Conservation (phyloP, 371 early-diverging fungal species). For the Smittium culicis region DNA sequence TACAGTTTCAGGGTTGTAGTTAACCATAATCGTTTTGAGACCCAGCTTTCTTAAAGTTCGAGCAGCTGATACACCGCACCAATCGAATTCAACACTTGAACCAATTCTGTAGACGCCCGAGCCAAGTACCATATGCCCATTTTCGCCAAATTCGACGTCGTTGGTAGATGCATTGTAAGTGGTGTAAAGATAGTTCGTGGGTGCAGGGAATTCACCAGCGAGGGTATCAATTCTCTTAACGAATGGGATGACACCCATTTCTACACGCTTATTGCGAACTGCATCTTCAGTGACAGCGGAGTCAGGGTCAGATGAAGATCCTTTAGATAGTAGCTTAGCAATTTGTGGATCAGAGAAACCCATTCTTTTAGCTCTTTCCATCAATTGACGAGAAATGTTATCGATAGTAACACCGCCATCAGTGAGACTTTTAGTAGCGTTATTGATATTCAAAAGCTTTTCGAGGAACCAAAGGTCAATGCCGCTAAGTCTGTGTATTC, state of each 20-base stretch:
- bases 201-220: conserved; percentile 91
- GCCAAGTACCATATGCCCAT: conserved; percentile 86
- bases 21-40: conserved; percentile 85
- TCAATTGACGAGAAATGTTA: conserved; percentile 40
- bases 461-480: conserved; percentile 92
- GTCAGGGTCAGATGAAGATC: conserved; percentile 18
- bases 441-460: conserved; percentile 45
- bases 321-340: conserved; percentile 32
- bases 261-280: conserved; percentile 63
- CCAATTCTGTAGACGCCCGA: conserved; percentile 95
- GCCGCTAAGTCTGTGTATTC: conserved; percentile 68
- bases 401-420: conserved; percentile 19
- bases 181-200: conserved; percentile 90
- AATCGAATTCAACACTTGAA: conserved; percentile 89
- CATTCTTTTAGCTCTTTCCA: conserved; percentile 68
- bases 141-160: conserved; percentile 72
- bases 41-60: conserved; percentile 68
- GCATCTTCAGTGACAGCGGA: conserved; percentile 73
- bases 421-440: conserved; percentile 26
- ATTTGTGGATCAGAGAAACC: conserved; percentile 76
- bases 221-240: conserved; percentile 96
- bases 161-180: conserved; percentile 86
- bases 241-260: conserved; percentile 66
- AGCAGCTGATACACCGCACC: conserved; percentile 89
- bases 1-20: conserved; percentile 96